Conservation (phyloP, 306 rosid species). For the Argentina anserina region DNA sequence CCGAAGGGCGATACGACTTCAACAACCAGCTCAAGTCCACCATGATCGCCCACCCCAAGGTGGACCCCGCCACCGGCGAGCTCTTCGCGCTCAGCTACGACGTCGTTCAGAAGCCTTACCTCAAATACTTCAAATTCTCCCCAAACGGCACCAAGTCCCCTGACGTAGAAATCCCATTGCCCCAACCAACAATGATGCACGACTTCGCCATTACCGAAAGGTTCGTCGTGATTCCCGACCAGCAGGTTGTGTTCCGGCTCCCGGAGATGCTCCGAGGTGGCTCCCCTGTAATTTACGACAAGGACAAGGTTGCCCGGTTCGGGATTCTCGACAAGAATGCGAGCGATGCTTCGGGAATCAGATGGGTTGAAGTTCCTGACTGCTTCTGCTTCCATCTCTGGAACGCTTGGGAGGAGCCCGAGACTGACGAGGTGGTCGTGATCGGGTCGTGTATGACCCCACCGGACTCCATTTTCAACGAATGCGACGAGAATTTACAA, state of each 20-base stretch:
- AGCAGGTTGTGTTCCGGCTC: slow-evolving; percentile 82
- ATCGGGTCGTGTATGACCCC: slow-evolving; percentile 98
- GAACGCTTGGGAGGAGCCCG: slow-evolving; percentile 92
- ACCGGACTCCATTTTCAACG: slow-evolving; percentile 87
- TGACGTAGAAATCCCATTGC: slow-evolving; percentile 61
- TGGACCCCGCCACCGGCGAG: slow-evolving; percentile 66
- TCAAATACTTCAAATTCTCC: slow-evolving; percentile 66
- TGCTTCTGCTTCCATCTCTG: slow-evolving; percentile 93
- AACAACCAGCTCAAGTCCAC: slow-evolving; percentile 51
- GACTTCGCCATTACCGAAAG: slow-evolving; percentile 82
- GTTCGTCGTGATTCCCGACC: slow-evolving; percentile 79
- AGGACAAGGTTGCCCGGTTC: slow-evolving; percentile 55
- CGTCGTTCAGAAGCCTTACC: slow-evolving; percentile 72
- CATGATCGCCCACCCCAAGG: slow-evolving; percentile 91
- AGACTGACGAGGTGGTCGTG: slow-evolving; percentile 65
- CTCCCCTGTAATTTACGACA: slow-evolving; percentile 77
- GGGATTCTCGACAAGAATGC: slow-evolving; percentile 75
- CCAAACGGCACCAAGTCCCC: slow-evolving; percentile 58
- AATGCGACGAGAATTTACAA: slow-evolving; percentile 68
- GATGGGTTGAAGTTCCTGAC: slow-evolving; percentile 84
- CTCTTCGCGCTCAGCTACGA: slow-evolving; percentile 63
- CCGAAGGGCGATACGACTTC: slow-evolving; percentile 71
- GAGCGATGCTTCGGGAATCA: slow-evolving; percentile 30
- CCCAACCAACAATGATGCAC: slow-evolving; percentile 85
- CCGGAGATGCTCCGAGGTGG: slow-evolving; percentile 82